Percentiles rank a stretch among this genome's conserved stretches.
These are phyloP conservation scores for Voacanga thouarsii DNA, from an alignment of 257 asterid genomes.

Conservation along the genomic window DNA sequence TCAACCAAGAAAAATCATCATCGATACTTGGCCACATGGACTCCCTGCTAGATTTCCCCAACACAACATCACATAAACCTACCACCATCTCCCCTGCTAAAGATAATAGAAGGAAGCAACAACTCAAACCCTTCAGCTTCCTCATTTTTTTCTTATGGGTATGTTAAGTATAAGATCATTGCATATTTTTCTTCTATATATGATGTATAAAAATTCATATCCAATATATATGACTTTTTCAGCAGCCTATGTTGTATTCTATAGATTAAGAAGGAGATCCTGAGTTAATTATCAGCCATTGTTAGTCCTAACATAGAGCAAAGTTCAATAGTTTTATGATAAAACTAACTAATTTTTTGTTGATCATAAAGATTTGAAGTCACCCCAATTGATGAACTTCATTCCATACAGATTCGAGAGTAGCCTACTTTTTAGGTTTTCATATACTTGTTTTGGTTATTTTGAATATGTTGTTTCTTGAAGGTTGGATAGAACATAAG, in stretches of 20 bases:
- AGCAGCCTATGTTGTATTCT: not conserved
- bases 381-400: too few species aligned
- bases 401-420: too few species aligned
- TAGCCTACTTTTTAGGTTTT: conserved; percentile 26
- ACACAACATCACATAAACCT: not conserved
- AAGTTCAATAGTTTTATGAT: not conserved
- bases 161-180: not conserved
- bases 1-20: conserved; percentile 54
- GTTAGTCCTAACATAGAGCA: not conserved
- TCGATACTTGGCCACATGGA: conserved; percentile 43
- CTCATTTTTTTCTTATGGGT: not conserved
- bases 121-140: not conserved
- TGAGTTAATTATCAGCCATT: not conserved
- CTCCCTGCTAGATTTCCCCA: not conserved
- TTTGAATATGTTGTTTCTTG: conserved; percentile 29
- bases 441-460: not conserved
- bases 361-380: too few species aligned
- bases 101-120: conserved; percentile 30
- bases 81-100: not conserved
- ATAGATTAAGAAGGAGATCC: not conserved
- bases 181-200: too few species aligned
- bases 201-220: not conserved
- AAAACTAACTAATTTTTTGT: too few species aligned
- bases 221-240: not conserved
- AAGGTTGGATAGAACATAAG: conserved; percentile 66